Base-by-base conservation (phyloP, 73 alveolate genomes). In the Symbiodinium pilosum region DNA sequence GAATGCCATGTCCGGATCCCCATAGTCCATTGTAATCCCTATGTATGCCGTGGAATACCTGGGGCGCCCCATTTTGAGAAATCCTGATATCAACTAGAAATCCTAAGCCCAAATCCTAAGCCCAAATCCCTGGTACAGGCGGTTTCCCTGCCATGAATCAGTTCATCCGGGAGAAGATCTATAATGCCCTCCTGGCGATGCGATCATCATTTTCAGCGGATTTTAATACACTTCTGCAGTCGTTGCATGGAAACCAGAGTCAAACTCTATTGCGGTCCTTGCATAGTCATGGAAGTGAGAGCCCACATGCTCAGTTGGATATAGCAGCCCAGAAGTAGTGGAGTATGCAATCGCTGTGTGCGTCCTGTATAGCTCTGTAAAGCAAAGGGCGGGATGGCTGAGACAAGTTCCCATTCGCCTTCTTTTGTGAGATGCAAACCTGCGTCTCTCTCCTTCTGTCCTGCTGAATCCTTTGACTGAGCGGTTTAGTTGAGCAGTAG, bases 391-490 rank as follows among this genome's bases (percentile, higher is more conserved):
- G 38, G 77, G 77, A 64, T 64, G 77, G 77, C 21, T 64, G 77
- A 64, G 77, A 64, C 77, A 64, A 64, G 77, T 64, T 64, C 77
- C 36, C 77, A 64, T 24, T 64, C 77, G 77, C 77, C 77, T 64
- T 26, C 77, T 24, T 47, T 36, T 21, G 4, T 64, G 77, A 64
- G 7, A 36, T 36, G 28, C 77, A 16, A 64, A 36, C 77, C 11
- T 7, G 36, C 32, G 28, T 28, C 77, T 64, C 77, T 26, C 40
- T 64, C 77, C 77, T 26, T 64, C 77, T 64, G 77, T 36, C 32
- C 28, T 64, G 77, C 77, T 64, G 77, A 26, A 64, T 47, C 59
- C 6, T 47, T 6, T n/a, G n/a, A n/a, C n/a, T n/a, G n/a, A n/a
- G n/a, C n/a, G n/a, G n/a, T n/a, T n/a, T n/a, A n/a, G n/a, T n/a